Evolutionary conservation across 225 moss, liverwort and hornwort species (phyloP).

Genomic region (Polytrichum formosum): DNA sequence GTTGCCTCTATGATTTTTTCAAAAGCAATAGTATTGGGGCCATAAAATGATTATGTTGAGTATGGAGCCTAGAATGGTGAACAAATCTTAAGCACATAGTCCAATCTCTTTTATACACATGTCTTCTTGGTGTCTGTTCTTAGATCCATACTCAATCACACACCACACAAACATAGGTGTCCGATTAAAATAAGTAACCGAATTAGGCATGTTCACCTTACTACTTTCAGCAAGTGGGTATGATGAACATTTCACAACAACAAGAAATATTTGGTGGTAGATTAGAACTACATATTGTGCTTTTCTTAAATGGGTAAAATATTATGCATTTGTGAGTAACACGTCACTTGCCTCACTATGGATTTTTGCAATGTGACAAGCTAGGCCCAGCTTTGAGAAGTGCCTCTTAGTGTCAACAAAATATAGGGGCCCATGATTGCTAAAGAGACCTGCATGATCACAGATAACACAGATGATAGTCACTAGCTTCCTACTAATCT

Average conservation of each 20-base stretch:
- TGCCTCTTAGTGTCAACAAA: constrained; percentile 95
- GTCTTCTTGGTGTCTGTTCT: too few species aligned
- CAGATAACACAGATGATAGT: neutral
- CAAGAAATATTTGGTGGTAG: too few species aligned
- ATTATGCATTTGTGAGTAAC: constrained; percentile 3
- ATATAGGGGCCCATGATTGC: constrained; percentile 96
- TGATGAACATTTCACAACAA: neutral
- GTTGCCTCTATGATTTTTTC: too few species aligned
- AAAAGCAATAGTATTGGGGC: neutral
- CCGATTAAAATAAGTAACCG: too few species aligned
- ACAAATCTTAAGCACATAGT: too few species aligned
- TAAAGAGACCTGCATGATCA: constrained; percentile 83
- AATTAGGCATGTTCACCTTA: too few species aligned
- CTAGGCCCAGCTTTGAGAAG: constrained; percentile 83
- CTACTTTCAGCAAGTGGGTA: neutral
- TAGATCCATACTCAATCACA: too few species aligned
- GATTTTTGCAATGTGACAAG: constrained; percentile 92
- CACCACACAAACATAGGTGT: too few species aligned
- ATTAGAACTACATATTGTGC: neutral
- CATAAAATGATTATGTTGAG: neutral
- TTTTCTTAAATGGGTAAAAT: neutral
- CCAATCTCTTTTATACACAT: too few species aligned
- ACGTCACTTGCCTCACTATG: constrained; percentile 76
- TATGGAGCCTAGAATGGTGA: neutral
- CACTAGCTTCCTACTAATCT: neutral